Base-by-base conservation (phyloP, 2,329 filamentous ascomycete species). In the Penicillium sp. region DNA sequence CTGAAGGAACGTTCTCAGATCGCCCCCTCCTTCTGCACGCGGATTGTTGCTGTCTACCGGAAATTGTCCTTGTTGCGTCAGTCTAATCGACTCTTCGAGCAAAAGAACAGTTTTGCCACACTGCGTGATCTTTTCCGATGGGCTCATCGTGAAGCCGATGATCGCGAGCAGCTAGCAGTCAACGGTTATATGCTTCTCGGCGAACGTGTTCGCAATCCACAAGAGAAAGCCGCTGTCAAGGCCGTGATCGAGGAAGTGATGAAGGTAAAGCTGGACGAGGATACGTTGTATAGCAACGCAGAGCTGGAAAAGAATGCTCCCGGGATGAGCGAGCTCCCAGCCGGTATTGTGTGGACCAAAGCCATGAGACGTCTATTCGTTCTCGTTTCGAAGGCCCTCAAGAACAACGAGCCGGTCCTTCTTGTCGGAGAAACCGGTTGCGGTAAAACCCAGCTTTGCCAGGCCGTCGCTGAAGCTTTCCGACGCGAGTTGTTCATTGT, bases 121-220 rank as follows among this genome's bases (percentile, higher is more conserved):
- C 79, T 99, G 44, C 84, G 94, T 82, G 94, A 99, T 73, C 79
- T 99, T 37, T 99, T 99, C 70, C 83, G 94, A 63, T 99, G 94
- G 94, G 93, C 94, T 4, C 78, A 95, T 55, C 84, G 94, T 66
- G 85, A 87, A 55, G 92, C 92, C 0, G 90, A 96, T 62, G 90
- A 87, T 29, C 86, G 92, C 11, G 89, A 97, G 61, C 87, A 97
- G 61, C 86, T 99, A 56, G 94, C 94, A 2, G 81, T 86, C 13
- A 93, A 99, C 72, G 94, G 94, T 0, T 99, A 93, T 71, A 97
- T 99, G 92, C 83, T 99, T 10, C 82, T 99, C 45, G 94, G 89
- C 1, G 94, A 99, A 76, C 86, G 95, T 63, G 94, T 99, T 9
- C 86, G 94, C n/a, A 92, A 97, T 65, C 82, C 87, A 5, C 89